These are phyloP conservation scores for Pleurotus ostreatus DNA, from an alignment of 768 basidiomycete species.

Conservation along the genomic window DNA sequence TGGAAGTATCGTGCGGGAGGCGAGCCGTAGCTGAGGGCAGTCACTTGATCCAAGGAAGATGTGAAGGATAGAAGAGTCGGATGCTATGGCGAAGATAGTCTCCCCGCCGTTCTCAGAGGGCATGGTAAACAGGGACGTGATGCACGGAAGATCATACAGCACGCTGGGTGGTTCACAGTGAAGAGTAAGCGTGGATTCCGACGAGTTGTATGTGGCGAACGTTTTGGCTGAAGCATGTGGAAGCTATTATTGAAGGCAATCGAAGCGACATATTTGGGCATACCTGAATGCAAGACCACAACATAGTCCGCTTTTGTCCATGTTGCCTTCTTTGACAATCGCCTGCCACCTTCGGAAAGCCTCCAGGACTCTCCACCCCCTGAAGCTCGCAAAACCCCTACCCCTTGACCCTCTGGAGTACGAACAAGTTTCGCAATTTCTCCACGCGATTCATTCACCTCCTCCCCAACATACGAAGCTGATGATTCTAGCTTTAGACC, in stretches of 20 bases:
- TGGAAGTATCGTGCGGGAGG: slow-evolving; percentile 51
- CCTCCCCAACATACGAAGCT: slow-evolving; percentile 34
- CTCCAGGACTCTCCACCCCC: slow-evolving; percentile 66
- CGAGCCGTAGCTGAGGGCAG: slow-evolving; percentile 36
- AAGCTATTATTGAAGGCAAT: not conserved
- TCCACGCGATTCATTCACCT: slow-evolving; percentile 31
- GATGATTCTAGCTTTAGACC: slow-evolving; percentile 44
- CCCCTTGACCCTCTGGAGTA: slow-evolving; percentile 74
- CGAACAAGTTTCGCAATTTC: slow-evolving; percentile 62
- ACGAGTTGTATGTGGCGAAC: slow-evolving; percentile 56
- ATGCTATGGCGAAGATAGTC: slow-evolving; percentile 63
- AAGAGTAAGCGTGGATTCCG: slow-evolving; percentile 45
- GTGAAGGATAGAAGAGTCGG: slow-evolving; percentile 55
- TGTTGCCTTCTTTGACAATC: slow-evolving; percentile 40
- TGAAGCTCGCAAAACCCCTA: slow-evolving; percentile 58
- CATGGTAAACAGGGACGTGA: slow-evolving; percentile 63
- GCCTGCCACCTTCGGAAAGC: slow-evolving; percentile 41
- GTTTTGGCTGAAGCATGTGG: slow-evolving; percentile 36
- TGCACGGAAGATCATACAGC: slow-evolving; percentile 39
- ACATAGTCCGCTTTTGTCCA: slow-evolving; percentile 62
- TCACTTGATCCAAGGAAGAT: slow-evolving; percentile 34
- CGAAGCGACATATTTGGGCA: slow-evolving; percentile 12
- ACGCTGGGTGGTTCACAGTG: slow-evolving; percentile 42
- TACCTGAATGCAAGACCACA: slow-evolving; percentile 69
- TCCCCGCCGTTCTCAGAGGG: slow-evolving; percentile 50